Percentiles rank a stretch among this genome's conserved stretches.
Conservation (phyloP, 1,139 yeast genomes). For the Pichia sp. region DNA sequence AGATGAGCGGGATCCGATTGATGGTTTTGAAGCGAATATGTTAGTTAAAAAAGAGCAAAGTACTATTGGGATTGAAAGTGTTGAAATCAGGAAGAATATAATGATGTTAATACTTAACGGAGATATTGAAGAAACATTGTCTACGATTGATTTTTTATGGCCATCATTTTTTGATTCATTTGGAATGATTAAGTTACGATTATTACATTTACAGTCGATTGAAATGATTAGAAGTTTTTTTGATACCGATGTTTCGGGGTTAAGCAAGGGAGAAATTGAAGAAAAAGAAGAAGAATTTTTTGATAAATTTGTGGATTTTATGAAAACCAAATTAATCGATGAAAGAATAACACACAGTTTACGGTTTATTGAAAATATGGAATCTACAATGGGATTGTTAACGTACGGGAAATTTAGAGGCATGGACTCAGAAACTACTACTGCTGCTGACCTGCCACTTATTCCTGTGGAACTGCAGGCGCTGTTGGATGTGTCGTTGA, state of each 20-base stretch:
- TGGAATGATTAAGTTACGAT: conserved; percentile 55
- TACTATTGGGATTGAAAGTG: conserved; percentile 41
- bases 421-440: conserved; percentile 8
- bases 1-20: not conserved
- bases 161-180: conserved; percentile 52
- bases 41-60: not conserved
- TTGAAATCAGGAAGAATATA: conserved; percentile 43
- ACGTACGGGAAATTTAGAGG: conserved; percentile 37
- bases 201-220: conserved; percentile 52
- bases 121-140: conserved; percentile 42
- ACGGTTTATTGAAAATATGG: conserved; percentile 54
- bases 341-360: conserved; percentile 46
- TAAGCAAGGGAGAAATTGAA: conserved; percentile 1
- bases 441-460: conserved; percentile 40
- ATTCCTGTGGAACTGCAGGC: conserved; percentile 43
- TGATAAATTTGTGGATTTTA: conserved; percentile 51
- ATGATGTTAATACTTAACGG: conserved; percentile 47
- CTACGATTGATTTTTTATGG: conserved; percentile 41
- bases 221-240: conserved; percentile 48
- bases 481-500: conserved; percentile 47
- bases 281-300: conserved; percentile 36
- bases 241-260: not conserved
- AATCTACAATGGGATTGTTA: conserved; percentile 62
- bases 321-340: conserved; percentile 52
- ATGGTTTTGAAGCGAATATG: not conserved